These are phyloP conservation scores for Dactylellina cionopaga DNA, from an alignment of 2,329 filamentous ascomycete genomes.

Conservation along the genomic window DNA sequence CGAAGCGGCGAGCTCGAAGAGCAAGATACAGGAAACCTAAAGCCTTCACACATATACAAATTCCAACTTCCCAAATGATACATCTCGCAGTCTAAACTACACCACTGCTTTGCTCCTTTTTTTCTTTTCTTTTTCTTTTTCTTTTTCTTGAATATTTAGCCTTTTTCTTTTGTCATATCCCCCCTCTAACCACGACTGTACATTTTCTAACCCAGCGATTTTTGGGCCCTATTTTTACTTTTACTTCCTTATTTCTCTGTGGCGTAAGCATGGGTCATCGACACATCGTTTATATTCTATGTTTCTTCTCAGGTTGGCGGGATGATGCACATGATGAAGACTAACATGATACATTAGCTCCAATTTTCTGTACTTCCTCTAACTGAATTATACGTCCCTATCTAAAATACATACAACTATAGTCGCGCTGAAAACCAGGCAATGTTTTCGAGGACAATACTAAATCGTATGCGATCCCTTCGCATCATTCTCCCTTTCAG, in stretches of 20 bases:
- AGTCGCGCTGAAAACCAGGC: too few species aligned
- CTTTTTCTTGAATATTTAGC: neutral
- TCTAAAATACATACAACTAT: too few species aligned
- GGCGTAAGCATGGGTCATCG: conserved; percentile 39
- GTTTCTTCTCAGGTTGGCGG: too few species aligned
- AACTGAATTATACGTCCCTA: too few species aligned
- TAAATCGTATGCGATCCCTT: too few species aligned
- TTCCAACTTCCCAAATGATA: neutral
- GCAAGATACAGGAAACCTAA: conserved; percentile 30
- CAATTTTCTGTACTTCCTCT: too few species aligned
- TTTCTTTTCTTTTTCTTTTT: neutral
- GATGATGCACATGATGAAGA: too few species aligned
- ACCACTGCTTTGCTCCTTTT: neutral
- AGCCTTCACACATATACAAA: neutral
- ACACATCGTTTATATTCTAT: conserved; percentile 11
- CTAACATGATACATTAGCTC: too few species aligned
- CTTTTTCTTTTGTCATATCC: neutral
- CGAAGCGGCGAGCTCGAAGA: conserved; percentile 78
- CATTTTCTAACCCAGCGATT: neutral
- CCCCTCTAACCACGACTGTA: neutral
- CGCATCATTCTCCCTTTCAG: neutral
- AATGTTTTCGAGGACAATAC: too few species aligned
- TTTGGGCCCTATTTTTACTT: neutral
- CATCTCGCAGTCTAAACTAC: neutral
- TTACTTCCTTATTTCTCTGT: neutral